Conservation (phyloP, 768 basidiomycete genomes). For the Mycena amicta region DNA sequence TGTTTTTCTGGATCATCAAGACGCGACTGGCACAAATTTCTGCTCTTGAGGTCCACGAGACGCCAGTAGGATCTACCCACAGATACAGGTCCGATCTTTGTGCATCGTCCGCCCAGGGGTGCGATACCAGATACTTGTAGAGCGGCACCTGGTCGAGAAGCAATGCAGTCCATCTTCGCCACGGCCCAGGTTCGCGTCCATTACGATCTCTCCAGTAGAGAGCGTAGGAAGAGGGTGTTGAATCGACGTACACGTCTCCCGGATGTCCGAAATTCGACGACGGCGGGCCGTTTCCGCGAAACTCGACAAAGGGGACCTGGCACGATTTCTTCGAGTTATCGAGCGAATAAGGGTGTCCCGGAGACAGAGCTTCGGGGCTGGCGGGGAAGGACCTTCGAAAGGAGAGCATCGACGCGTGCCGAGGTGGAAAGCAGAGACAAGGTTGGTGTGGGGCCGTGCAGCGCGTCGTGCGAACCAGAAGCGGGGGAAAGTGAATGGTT, state of each 20-base stretch:
- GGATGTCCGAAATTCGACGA: slow-evolving; percentile 14
- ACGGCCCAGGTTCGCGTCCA: slow-evolving; percentile 13
- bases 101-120: slow-evolving; percentile 20
- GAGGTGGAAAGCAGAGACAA: background rate
- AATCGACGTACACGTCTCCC: slow-evolving; percentile 22
- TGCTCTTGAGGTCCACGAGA: slow-evolving; percentile 22
- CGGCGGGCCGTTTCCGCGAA: slow-evolving; percentile 21
- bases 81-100: slow-evolving; percentile 22
- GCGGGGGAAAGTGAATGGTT: background rate
- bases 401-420: slow-evolving; percentile 21
- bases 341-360: slow-evolving; percentile 20
- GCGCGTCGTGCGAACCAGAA: background rate
- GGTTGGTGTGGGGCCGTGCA: background rate
- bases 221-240: slow-evolving; percentile 14
- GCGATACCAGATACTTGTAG: slow-evolving; percentile 17
- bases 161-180: slow-evolving; percentile 16
- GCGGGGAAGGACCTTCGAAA: slow-evolving; percentile 18
- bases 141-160: slow-evolving; percentile 22
- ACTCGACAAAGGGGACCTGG: slow-evolving; percentile 19
- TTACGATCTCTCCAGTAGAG: slow-evolving; percentile 24
- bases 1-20: slow-evolving; percentile 17
- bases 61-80: slow-evolving; percentile 17
- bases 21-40: slow-evolving; percentile 21
- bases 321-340: slow-evolving; percentile 15
- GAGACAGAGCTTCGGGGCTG: slow-evolving; percentile 14